These are phyloP conservation scores for Gracilariopsis chorda DNA, from an alignment of 23 red algal species.

Conservation along the genomic window DNA sequence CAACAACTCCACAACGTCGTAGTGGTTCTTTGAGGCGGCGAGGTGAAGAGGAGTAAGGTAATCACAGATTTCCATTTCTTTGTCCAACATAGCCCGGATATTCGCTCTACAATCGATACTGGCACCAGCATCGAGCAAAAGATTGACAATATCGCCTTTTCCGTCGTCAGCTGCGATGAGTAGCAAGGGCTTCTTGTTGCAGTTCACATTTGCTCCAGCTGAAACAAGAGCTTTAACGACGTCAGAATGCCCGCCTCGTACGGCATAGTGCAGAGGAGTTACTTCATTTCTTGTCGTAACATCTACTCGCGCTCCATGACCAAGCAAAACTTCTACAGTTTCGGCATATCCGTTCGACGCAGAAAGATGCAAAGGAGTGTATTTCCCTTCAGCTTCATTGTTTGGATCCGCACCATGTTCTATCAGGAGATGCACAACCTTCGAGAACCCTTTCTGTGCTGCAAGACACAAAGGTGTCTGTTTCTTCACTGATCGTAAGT, in stretches of 20 bases:
- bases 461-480: conserved; percentile 88
- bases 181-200: conserved; percentile 67
- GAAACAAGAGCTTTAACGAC: conserved; percentile 66
- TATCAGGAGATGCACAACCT: conserved; percentile 66
- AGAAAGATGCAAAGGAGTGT: conserved; percentile 70
- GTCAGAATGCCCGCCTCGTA: conserved; percentile 57
- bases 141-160: conserved; percentile 55
- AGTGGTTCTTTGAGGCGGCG: conserved; percentile 69
- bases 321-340: conserved; percentile 35
- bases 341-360: conserved; percentile 42
- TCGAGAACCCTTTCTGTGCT: conserved; percentile 68
- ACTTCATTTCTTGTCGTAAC: conserved; percentile 46
- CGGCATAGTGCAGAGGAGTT: conserved; percentile 88
- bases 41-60: conserved; percentile 86
- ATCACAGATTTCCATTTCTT: conserved; percentile 77
- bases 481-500: conserved; percentile 60
- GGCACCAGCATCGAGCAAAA: conserved; percentile 68
- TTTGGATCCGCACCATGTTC: conserved; percentile 65
- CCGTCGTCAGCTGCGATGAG: conserved; percentile 85
- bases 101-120: conserved; percentile 57
- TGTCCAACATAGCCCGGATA: conserved; percentile 67
- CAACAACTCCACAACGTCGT: conserved; percentile 75
- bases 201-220: conserved; percentile 61
- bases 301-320: conserved; percentile 62
- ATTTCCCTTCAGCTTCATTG: conserved; percentile 71